Base-by-base conservation (phyloP, 306 rosid species). In the Cicer judaicum region DNA sequence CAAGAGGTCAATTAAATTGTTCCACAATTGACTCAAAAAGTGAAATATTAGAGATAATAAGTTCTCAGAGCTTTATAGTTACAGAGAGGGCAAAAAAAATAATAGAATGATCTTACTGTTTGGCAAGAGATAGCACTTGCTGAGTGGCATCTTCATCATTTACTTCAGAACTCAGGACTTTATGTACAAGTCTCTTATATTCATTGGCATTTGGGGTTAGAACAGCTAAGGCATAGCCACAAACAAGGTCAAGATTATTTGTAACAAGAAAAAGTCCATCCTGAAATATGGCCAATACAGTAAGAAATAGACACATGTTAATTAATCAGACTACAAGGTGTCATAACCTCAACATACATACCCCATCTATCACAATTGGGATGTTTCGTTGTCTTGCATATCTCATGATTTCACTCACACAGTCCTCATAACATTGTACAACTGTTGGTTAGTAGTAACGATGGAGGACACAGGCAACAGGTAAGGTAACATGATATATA, bases 231-330 rank as follows among this genome's bases (percentile, higher is more conserved):
- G 83, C 83, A 83, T 93, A 93, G 53, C 91, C 92, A 73, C 86
- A 83, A 65, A 93, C 91, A 79, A 92, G 95, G 83, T 90, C 90
- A 67, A 90, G 82, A 80, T 63, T 79, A 79, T 87, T 80, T 53
- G 98, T 87, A 64, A 90, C 90, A 73, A 93, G 96, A 82, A 90
- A 90, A 78, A 93, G 93, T 59, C 95, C 98, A 73, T 93, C 98
- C 96, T 93, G 89, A 78, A 75, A 80, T 81, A 66, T 65, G 18
- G 18, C 72, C 54, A 73, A 64, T 24, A 67, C 40, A 7, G 73
- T 56, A 68, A 70, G 15, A 10, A 73, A 74, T 7, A 34, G 29
- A 53, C 76, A 47, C 42, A 75, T 66, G 55, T 66, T 36, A 24
- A 38, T 82, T 36, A 39, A 38, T 82, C 61, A 15, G 62, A 72